These are phyloP conservation scores for Syzygium malaccense DNA, from an alignment of 441 rosid genomes.

Conservation along the genomic window DNA sequence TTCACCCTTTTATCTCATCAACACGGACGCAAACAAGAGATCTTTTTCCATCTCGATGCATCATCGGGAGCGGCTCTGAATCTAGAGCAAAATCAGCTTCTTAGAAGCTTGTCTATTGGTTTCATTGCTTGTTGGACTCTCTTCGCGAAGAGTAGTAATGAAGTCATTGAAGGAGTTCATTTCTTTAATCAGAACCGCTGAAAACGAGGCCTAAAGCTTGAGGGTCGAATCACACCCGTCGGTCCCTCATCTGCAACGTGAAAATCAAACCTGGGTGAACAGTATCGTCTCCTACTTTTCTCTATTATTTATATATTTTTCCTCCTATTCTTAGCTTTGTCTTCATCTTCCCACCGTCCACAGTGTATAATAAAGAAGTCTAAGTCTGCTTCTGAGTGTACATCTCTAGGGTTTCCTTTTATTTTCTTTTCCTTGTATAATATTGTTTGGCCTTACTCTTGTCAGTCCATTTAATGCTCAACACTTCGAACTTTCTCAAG, in stretches of 20 bases:
- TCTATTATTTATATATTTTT: background rate
- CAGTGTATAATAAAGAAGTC: background rate
- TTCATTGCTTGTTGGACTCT: background rate
- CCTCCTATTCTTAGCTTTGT: background rate
- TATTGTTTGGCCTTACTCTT: background rate
- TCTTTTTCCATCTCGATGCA: background rate
- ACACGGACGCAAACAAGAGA: background rate
- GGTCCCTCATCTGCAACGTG: background rate
- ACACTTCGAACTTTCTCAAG: background rate
- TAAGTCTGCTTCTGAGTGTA: background rate
- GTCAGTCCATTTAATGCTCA: slow-evolving; percentile 1
- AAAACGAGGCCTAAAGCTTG: slow-evolving; percentile 5
- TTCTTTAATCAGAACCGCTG: background rate
- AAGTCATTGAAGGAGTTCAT: background rate
- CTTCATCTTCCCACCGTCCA: background rate
- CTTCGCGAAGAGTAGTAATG: background rate
- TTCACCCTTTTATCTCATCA: background rate
- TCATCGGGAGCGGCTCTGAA: background rate
- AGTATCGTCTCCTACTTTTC: background rate
- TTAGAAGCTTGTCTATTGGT: background rate
- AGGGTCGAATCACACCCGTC: background rate
- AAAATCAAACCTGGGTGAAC: background rate
- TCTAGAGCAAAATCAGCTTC: background rate
- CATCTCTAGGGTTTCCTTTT: background rate
- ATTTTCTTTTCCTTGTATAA: background rate